Base-by-base conservation (phyloP, 1,284 basidiomycete genomes). In the Cryptococcus sp. region DNA sequence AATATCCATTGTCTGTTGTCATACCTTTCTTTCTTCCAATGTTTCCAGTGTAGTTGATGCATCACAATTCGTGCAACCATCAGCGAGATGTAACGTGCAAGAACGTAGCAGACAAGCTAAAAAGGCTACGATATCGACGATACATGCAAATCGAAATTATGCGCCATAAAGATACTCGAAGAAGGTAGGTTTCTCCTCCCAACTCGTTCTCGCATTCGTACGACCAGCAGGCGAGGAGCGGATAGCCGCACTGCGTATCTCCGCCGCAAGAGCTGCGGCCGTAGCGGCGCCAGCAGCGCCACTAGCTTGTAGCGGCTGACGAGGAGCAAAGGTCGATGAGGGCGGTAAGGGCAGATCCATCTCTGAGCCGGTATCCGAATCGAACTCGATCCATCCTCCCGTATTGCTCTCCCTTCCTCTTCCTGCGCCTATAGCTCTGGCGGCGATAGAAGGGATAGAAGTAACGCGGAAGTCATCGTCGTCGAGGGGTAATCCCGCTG, bases 81-180 rank as follows among this genome's bases (percentile, higher is more conserved):
- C 30, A 10, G 10, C 13, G 8, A 35, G 30, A 25, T 25, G 25
- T 6, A 25, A 25, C 6, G 25, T 25, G 25, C 25, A 25, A 25
- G 25, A 25, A 25, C 25, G 6, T 6, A 25, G 25, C 25, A 6
- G 30, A 35, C 13, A 35, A 35, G 3, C 2, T 13, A 35, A 4
- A 35, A 10, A 35, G 10, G 30, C 30, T 35, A 10, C 8, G 2
- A 8, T 10, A 35, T 35, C 10, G 30, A 35, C 30, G 30, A 35
- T 13, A 13, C 10, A 35, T 35, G 30, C 30, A 5, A 35, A 2
- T 35, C 30, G 4, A 35, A 8, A 10, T 10, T 54, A 67, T 19
- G 54, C 57, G 3, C 72, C 76, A 51, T 75, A 79, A 5, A 79
- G 62, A 57, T 76, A 78, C 47, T 78, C 77, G 49, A 79, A 78